These are phyloP conservation scores for Apiospora arundinis DNA, from an alignment of 2,329 filamentous ascomycete species.

Conservation along the genomic window DNA sequence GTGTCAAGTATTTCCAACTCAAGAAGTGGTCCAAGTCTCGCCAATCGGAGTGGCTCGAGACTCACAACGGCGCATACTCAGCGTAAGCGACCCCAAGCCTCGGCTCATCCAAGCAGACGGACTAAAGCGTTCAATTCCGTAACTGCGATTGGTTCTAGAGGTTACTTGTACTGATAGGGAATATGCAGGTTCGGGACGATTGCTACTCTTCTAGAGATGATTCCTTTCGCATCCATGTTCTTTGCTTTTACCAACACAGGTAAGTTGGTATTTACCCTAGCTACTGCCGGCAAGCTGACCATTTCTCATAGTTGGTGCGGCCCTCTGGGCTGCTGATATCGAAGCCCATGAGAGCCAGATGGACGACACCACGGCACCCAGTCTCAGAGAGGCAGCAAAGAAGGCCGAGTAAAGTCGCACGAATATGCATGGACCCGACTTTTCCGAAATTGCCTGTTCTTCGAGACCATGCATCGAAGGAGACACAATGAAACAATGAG, in stretches of 20 bases:
- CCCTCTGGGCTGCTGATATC: slow-evolving; percentile 91
- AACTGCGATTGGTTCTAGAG: not conserved
- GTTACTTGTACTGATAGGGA: not conserved
- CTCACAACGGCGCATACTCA: slow-evolving; percentile 78
- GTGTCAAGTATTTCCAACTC: slow-evolving; percentile 83
- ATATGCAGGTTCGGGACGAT: slow-evolving; percentile 70
- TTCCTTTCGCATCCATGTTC: slow-evolving; percentile 81
- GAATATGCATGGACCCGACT: slow-evolving; percentile 30
- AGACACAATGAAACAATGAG: not conserved
- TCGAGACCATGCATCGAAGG: slow-evolving; percentile 30
- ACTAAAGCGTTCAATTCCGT: not conserved
- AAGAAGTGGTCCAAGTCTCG: slow-evolving; percentile 78
- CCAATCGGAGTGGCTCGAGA: slow-evolving; percentile 71
- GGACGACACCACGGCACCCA: slow-evolving; percentile 57
- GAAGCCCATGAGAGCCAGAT: slow-evolving; percentile 63
- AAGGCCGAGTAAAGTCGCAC: slow-evolving; percentile 50
- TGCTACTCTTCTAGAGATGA: slow-evolving; percentile 81
- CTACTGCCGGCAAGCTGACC: not conserved
- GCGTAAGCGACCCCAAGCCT: slow-evolving; percentile 62
- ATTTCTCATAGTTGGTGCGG: slow-evolving; percentile 72
- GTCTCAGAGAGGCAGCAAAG: slow-evolving; percentile 54
- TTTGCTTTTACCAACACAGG: slow-evolving; percentile 90
- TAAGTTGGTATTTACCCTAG: slow-evolving; percentile 39
- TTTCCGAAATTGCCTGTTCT: slow-evolving; percentile 35
- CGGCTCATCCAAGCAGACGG: slow-evolving; percentile 1